Base-by-base conservation (phyloP, 495 filamentous ascomycete species). In the Aspergillus bertholletiae region DNA sequence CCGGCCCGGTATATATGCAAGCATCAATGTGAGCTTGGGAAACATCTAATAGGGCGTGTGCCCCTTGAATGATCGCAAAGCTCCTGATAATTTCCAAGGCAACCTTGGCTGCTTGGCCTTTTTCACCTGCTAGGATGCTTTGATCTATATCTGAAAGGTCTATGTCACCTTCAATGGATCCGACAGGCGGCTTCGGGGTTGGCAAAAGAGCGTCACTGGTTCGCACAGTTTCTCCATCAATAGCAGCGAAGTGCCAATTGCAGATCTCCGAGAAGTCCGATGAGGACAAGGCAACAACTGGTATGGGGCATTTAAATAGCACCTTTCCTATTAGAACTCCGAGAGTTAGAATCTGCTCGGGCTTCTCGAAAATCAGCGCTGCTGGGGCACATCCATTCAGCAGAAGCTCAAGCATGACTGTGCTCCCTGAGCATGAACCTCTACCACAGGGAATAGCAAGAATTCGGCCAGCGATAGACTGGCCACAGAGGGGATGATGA, bases 1-100 rank as follows among this genome's bases (percentile, higher is more conserved):
- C 69, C 13, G 67, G 63, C 3, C 69, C 69, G 1, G 63, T 68
- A 57, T 72, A 72, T 48, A 67, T 63, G 49, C 69, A 68, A 15
- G 60, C 61, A 45, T 72, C 69, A 20, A 72, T 59, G 43, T 72
- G 69, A 24, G 53, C 65, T 40, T 63, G 64, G 24, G 58, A 57
- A 15, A 67, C 53, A 12, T 65, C 46, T 11, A 65, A 59, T 6
- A 72, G 40, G 12, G 55, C 28, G 3, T 35, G 58, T 4, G 61
- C 63, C 4, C 52, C 59, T 46, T 57, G 56, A 0, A 70, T 46
- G 1, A 24, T 34, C 12, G 69, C 67, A 22, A 59, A 60, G 0
- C 57, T 57, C 4, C 67, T 39, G 18, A 70, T 49, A 5, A 70
- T 62, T 7, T 58, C 32, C 56, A 70, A 61, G 18, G 69, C 63